Conservation (phyloP, 2,329 filamentous ascomycete genomes). For the Aspergillus tamarii region DNA sequence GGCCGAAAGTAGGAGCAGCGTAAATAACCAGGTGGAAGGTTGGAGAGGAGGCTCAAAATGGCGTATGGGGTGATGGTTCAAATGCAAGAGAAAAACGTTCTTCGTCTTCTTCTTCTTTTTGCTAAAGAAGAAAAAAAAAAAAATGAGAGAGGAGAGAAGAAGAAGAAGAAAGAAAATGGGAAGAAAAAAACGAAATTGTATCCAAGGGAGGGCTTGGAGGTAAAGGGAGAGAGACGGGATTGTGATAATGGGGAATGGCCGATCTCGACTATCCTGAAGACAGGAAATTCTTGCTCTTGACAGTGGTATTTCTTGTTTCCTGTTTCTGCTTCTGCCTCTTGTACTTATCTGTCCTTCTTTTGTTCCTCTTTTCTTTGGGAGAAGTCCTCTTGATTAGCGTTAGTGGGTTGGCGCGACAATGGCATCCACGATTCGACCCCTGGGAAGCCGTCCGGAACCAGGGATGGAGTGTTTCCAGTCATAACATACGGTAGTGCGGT, state of each 20-base stretch:
- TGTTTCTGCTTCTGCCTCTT: conserved; percentile 9
- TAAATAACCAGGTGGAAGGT: conserved; percentile 14
- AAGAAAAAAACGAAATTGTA: conserved; percentile 18
- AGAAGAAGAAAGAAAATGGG: not conserved
- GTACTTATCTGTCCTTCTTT: conserved; percentile 2
- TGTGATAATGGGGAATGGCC: conserved; percentile 17
- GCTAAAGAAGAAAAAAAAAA: too few relatives aligned
- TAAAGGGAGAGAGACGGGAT: conserved; percentile 22
- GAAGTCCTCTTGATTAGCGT: conserved; percentile 8
- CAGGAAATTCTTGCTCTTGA: conserved; percentile 4
- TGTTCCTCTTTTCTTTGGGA: conserved; percentile 5
- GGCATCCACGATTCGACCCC: conserved; percentile 25
- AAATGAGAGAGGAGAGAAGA: too few relatives aligned
- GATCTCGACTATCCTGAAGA: conserved; percentile 17
- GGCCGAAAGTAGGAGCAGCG: conserved; percentile 16
- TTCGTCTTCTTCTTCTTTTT: too few relatives aligned
- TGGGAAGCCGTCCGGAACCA: conserved; percentile 26
- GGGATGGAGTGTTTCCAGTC: conserved; percentile 5
- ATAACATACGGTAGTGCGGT: not conserved
- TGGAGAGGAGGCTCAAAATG: conserved; percentile 17
- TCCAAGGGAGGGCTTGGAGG: conserved; percentile 17
- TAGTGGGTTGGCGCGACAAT: conserved; percentile 17
- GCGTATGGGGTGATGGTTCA: conserved; percentile 13
- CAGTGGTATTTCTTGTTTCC: not conserved
- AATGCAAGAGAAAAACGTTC: not conserved